Base-by-base conservation (phyloP, 176 grass and related monocot genomes). In the Oryza brachyantha region DNA sequence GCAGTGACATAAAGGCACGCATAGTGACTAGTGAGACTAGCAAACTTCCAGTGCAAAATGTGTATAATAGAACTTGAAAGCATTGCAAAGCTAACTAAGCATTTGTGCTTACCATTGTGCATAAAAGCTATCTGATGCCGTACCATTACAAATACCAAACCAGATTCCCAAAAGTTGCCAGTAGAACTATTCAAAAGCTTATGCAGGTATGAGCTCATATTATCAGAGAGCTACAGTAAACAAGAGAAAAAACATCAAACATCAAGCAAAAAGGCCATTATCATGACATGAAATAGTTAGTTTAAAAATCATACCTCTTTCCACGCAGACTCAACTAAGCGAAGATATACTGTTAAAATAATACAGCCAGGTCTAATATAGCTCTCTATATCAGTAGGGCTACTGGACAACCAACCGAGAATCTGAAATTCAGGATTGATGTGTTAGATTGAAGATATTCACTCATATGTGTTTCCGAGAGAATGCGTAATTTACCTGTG, bases 301-400 rank as follows among this genome's bases (percentile, higher is more conserved):
- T 26, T 25, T 29, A 74, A 62, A 12, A 27, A 69, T 38, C 69
- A 83, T 87, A 95, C 95, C 85, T 93, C 81, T 69, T 64, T 58
- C 90, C 96, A 99, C 71, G 86, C 78, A 86, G 90, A 89, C 63
- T 99, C 96, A 76, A 88, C 83, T 85, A 95, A 78, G 16, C 92
- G 85, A 68, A 99, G 68, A 85, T 99, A 99, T 79, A 99, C 63
- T 75, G 96, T 99, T 42, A 99, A 81, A 75, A 99, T 99, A 83
- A 99, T 72, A 87, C 96, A 99, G 2, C 96, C 96, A 83, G 96
- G 96, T 70, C 93, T 95, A 67, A 99, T 99, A 85, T 99, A 84
- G 81, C 96, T 93, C 73, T 99, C 96, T 82, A 99, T 90, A 89
- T 99, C 92, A 84, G 92, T 99, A 80, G 96, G 96, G 81, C 86